Evolutionary conservation across 305 asterid species (phyloP), one percentile per base, ranked within the genome.

Genomic region (Ilex paraguariensis): DNA sequence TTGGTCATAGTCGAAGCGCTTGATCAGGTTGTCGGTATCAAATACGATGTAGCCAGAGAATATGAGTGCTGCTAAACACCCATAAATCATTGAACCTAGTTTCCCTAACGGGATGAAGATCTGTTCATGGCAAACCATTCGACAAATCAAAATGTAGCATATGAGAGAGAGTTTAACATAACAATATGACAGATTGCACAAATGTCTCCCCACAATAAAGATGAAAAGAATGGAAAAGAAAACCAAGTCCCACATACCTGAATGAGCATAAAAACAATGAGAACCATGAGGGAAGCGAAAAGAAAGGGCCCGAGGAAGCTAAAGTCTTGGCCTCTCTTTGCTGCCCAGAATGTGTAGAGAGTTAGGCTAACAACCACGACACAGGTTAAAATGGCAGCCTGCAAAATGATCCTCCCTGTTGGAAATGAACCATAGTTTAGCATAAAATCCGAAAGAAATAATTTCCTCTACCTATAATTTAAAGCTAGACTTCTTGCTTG

Each of bases 271-370:
- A 87, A 87, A 28, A 83, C 77, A 0, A 72, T 3, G 52, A 89
- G 82, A 60, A 89, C 61, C 49, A 83, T 17, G 58, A 69, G 17
- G 62, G 83, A 79, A 55, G 88, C 80, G 61, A 89, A 33, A 66
- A 89, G 70, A 76, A 89, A 89, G 50, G 97, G 97, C 7, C 70
- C 84, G 48, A 89, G 36, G 54, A 89, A 87, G 74, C 65, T 72
- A 65, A 84, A 89, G 70, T 87, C 94, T 0, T 63, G 68, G 64
- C 95, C 91, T 58, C 77, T 76, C 30, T 70, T 83, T 8, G 95
- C 81, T 46, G 86, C 97, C 68, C 76, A 50, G 61, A 89, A 89
- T 42, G 97, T 89, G 71, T 82, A 89, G 0, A 78, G 40, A 6
- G 95, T 84, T 61, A 89, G 90, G 48, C 65, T 73, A 28, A 77